Base-by-base conservation (phyloP, 768 basidiomycete species). In the Leucocoprinus birnbaumii region DNA sequence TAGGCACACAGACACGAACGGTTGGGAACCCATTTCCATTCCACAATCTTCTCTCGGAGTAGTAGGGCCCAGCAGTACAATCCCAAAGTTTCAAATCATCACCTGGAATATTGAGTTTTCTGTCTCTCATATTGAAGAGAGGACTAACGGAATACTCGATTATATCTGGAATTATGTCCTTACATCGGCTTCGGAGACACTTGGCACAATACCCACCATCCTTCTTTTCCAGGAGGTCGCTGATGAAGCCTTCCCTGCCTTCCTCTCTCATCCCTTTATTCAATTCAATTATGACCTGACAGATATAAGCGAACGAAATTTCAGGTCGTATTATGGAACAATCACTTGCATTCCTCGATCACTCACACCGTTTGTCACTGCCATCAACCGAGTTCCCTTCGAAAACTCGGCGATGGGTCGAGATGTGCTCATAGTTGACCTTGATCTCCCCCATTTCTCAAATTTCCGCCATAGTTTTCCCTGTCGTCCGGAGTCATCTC, bases 31-130 rank as follows among this genome's bases (percentile, higher is more conserved):
- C 53, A 14, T 46, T 40, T 40, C 53, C 10, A 21, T 31, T 44
- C 37, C 10, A 19, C 34, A 3, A 38, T 21, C 46, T 21, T 16
- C 25, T 19, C 24, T 24, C 11, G 13, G 11, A 16, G 16, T 26
- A 9, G 18, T 10, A 26, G 10, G 19, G 5, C 19, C 19, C 6
- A 19, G 9, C 24, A 6, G 16, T 3, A 27, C 26, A 14, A 18
- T 40, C 37, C 34, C 53, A 3, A 41, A 41, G 3, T 41, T 55
- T 18, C 53, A 55, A 41, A 38, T 55, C 13, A 18, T 48, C 10
- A 48, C 53, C 10, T 55, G 53, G 53, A 55, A 55, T 22, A 55
- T 55, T 25, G 53, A 55, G 3, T 55, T 55, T 18, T 48, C 53
- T 18, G 24, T 46, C 16, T 37, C 53, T 2, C 38, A 13, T 14